Evolutionary conservation across 1,284 basidiomycete species (phyloP).

Genomic region (Psilocybe mexicana): DNA sequence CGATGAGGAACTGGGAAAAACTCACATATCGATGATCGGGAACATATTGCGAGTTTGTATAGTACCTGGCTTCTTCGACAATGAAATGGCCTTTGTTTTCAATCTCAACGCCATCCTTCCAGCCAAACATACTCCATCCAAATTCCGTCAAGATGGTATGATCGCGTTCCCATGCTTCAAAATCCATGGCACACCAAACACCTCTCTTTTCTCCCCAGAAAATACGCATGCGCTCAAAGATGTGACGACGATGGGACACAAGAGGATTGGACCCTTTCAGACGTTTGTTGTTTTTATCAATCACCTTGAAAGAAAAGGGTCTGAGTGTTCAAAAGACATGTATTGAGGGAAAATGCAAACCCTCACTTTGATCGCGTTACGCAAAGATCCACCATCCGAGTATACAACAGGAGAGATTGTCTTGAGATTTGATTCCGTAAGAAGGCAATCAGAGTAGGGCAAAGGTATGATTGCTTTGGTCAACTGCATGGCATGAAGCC

Average conservation of each 20-base stretch:
- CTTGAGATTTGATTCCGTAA: slow-evolving; percentile 53
- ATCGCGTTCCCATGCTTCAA: slow-evolving; percentile 79
- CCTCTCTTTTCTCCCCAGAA: slow-evolving; percentile 63
- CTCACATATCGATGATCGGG: slow-evolving; percentile 59
- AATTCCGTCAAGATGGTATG: slow-evolving; percentile 73
- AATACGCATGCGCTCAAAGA: slow-evolving; percentile 67
- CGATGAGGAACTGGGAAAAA: slow-evolving; percentile 1
- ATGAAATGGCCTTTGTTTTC: slow-evolving; percentile 61
- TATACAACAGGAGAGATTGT: slow-evolving; percentile 61
- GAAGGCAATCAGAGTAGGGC: slow-evolving; percentile 71
- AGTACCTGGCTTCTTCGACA: slow-evolving; percentile 60
- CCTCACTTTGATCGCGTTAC: slow-evolving; percentile 57
- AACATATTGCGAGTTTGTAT: slow-evolving; percentile 63
- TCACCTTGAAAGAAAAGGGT: slow-evolving; percentile 42
- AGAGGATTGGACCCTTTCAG: slow-evolving; percentile 60
- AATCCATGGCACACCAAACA: slow-evolving; percentile 75
- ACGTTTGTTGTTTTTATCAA: slow-evolving; percentile 77
- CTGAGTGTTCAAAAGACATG: neutral
- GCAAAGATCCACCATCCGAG: slow-evolving; percentile 51
- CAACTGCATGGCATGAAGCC: slow-evolving; percentile 73
- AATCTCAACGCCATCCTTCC: slow-evolving; percentile 50
- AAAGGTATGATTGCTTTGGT: slow-evolving; percentile 65
- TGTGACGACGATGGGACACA: slow-evolving; percentile 55
- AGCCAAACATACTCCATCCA: slow-evolving; percentile 65
- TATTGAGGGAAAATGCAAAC: neutral